phyloP scores from a whole-genome alignment of 768 basidiomycete genomes.

The Amanita exitialis region DNA sequence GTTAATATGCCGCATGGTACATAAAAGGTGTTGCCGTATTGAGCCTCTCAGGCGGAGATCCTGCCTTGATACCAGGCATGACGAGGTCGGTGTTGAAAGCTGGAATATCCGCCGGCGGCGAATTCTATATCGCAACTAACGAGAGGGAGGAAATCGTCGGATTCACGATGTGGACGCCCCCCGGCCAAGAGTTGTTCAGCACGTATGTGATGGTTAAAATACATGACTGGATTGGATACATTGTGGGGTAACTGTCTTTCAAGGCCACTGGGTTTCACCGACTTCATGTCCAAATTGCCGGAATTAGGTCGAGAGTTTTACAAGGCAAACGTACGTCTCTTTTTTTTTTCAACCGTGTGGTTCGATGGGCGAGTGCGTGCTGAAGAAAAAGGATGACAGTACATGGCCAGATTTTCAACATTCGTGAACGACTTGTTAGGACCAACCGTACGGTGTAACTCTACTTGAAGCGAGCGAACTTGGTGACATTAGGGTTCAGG shows the following conservation, averaged over 20 bases:
- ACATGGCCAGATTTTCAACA: conserved; percentile 12
- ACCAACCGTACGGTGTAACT: conserved; percentile 10
- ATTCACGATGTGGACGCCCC: conserved; percentile 22
- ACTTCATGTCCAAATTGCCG: conserved; percentile 16
- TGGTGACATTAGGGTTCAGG: conserved; percentile 11
- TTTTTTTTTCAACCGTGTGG: background rate
- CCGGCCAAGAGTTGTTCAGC: conserved; percentile 20
- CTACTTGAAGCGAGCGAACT: background rate
- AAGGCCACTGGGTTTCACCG: conserved; percentile 17
- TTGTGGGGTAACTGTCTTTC: background rate
- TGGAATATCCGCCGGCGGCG: conserved; percentile 16
- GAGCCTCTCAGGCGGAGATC: conserved; percentile 18
- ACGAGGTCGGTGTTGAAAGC: conserved; percentile 12
- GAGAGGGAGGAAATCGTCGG: conserved; percentile 15
- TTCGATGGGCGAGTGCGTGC: background rate
- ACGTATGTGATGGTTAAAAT: conserved; percentile 14
- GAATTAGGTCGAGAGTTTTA: conserved; percentile 16
- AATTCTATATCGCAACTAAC: conserved; percentile 19
- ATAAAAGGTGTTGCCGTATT: conserved; percentile 15
- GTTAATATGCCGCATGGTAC: background rate
- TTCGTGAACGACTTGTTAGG: conserved; percentile 14
- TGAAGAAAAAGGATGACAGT: conserved; percentile 9
- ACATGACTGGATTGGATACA: background rate
- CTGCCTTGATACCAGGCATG: conserved; percentile 15
- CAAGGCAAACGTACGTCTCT: conserved; percentile 13